Evolutionary conservation across 352 stramenopile genomes (phyloP), one percentile per base, ranked within the genome.

Genomic region (Phytophthora cajani): DNA sequence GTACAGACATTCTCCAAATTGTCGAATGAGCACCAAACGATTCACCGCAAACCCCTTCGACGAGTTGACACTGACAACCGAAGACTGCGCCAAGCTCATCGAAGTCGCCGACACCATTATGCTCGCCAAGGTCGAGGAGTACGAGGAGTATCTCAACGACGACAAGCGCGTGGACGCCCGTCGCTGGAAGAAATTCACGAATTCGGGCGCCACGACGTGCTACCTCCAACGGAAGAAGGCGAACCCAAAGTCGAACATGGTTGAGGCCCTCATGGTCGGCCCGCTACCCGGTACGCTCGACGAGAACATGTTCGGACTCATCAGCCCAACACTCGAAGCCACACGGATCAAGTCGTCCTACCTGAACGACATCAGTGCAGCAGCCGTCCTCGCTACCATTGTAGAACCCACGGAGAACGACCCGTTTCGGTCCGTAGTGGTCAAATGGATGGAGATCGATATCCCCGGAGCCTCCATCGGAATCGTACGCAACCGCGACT

Each of bases 381-480:
- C 77, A n/a, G 78, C 72, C 0, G 66, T 89, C 21, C 63, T 89
- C 5, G 67, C 68, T 11, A 82, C 67, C 0, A 67, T 87, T 7
- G 62, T 77, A 17, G 61, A 74, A 23, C 79, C 79, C 17, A 80
- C 75, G 11, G 30, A 44, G 3, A 71, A 80, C 12, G 64, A 78
- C 16, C 79, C 81, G 25, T 85, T 85, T 49, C 69, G 67, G 5
- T 66, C 66, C 46, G 61, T 80, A 25, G 47, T 66, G 36, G 33
- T 77, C 9, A 77, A 77, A 32, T 77, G 70, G 70, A 71, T 77
- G 64, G 70, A 77, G 59, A 59, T 67, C 19, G 61, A 56, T n/a
- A 58, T 60, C 23, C 71, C 64, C 0, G 25, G 25, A 5, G 30
- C 36, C 12, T 61, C 57, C 2, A 50, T 57, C 7, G 69, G 71